Conservation (phyloP, 306 rosid genomes). For the Adenanthera pavonina region DNA sequence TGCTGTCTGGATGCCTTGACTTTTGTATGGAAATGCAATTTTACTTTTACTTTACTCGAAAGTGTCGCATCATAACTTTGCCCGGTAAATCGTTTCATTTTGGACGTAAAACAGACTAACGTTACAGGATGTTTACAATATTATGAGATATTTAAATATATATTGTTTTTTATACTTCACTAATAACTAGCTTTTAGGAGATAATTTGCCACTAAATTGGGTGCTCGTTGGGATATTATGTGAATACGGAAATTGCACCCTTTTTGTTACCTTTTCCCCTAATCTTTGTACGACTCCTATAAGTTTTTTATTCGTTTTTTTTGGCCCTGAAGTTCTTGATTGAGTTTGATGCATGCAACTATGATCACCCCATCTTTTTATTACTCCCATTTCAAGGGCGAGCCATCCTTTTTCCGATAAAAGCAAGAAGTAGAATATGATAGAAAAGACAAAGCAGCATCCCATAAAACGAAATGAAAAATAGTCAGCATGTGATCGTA, state of each 20-base stretch:
- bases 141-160: no score
- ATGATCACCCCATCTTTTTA: background rate
- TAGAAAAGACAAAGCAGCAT: no score
- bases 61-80: no score
- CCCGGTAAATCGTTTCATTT: no score
- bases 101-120: no score
- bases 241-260: background rate
- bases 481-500: background rate
- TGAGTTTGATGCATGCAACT: background rate
- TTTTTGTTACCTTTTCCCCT: background rate
- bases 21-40: conserved; percentile 20
- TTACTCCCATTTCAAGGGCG: background rate
- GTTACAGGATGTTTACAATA: no score
- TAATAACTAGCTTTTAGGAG: no score
- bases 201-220: no score
- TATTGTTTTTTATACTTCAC: no score
- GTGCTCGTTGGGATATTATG: background rate
- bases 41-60: background rate
- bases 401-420: background rate
- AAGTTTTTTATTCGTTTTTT: background rate
- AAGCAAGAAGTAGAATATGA: background rate
- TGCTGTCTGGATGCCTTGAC: conserved; percentile 3
- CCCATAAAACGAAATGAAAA: no score
- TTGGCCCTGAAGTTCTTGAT: background rate
- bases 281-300: background rate